phyloP scores from a whole-genome alignment of 2,329 filamentous ascomycete species.

The Trichoderma sp. region DNA sequence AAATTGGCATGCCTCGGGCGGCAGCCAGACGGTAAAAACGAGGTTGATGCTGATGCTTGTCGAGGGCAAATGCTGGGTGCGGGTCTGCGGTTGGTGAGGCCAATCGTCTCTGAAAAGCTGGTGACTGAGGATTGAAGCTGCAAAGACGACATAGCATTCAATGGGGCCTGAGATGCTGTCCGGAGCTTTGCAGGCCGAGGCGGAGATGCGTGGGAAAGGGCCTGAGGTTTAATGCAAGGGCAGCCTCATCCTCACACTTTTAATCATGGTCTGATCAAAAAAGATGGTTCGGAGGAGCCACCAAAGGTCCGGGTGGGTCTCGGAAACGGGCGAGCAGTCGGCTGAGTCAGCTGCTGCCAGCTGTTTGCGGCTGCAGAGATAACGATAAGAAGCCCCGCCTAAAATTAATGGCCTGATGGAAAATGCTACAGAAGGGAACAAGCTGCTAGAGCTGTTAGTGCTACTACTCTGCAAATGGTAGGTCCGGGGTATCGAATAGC shows the following conservation, averaged over 20 bases:
- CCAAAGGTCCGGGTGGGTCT: conserved; percentile 18
- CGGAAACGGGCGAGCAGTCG: not conserved
- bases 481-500: not conserved
- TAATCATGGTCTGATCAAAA: conserved; percentile 21
- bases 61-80: not conserved
- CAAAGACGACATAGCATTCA: conserved; percentile 21
- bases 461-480: not conserved
- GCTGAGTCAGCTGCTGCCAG: conserved; percentile 1
- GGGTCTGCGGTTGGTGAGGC: not conserved
- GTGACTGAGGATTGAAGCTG: not conserved
- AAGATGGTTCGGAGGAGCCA: conserved; percentile 22
- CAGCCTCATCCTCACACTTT: conserved; percentile 21
- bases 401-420: not conserved
- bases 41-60: not conserved
- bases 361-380: not conserved
- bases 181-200: not conserved
- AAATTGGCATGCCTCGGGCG: conserved; percentile 16
- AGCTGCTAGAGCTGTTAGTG: not conserved
- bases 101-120: conserved; percentile 2
- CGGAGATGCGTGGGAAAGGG: not conserved
- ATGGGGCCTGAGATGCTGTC: not conserved
- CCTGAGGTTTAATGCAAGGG: not conserved
- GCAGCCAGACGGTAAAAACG: not conserved
- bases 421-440: not conserved
- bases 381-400: not conserved